Evolutionary conservation across 140 eudicot species (phyloP).

Genomic region (Eryngium alpinum): DNA sequence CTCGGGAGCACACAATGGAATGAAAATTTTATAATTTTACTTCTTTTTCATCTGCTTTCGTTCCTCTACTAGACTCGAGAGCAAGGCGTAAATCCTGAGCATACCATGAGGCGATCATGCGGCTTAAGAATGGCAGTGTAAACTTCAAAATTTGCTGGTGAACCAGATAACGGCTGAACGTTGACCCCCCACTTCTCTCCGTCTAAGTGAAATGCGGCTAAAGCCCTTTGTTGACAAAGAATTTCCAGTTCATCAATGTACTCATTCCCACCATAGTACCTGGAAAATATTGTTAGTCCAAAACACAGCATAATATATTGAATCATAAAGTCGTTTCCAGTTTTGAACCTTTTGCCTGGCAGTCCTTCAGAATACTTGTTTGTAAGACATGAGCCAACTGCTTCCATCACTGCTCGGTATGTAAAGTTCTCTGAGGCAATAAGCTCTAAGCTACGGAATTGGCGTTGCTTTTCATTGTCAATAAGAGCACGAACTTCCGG

Average conservation of each 20-base stretch:
- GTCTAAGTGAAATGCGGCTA: conserved; percentile 84
- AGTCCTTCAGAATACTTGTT: conserved; percentile 95
- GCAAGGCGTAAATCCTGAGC: conserved; percentile 15
- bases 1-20: too few relatives aligned
- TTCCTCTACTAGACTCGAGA: too few relatives aligned
- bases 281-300: conserved; percentile 19
- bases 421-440: conserved; percentile 97
- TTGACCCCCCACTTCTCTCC: conserved; percentile 86
- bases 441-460: conserved; percentile 76
- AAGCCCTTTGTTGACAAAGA: conserved; percentile 92
- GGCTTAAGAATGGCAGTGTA: conserved; percentile 88
- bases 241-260: conserved; percentile 85
- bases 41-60: too few relatives aligned
- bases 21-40: too few relatives aligned
- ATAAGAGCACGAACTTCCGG: conserved; percentile 71
- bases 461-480: conserved; percentile 72
- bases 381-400: conserved; percentile 97
- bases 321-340: neutral
- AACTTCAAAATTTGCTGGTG: conserved; percentile 97
- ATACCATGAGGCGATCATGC: conserved; percentile 61
- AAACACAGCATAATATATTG: neutral
- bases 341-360: conserved; percentile 72
- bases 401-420: conserved; percentile 96
- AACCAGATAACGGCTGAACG: conserved; percentile 94
- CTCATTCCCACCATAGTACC: conserved; percentile 98